Conservation (phyloP, 140 eudicot genomes). For the Erigeron philadelphicus region DNA sequence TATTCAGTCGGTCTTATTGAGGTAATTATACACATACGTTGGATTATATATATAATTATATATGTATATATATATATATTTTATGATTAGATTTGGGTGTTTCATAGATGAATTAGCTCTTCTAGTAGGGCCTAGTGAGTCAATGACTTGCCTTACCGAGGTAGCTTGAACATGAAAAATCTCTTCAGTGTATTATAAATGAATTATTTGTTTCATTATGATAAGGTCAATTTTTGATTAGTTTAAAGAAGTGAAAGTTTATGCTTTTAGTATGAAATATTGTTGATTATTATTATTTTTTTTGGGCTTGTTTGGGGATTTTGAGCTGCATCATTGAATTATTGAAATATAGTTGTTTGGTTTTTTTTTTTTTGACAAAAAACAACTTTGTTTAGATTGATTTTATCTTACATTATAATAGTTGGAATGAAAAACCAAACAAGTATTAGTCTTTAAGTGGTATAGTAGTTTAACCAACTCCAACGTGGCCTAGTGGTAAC, state of each 20-base stretch:
- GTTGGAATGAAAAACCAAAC: neutral
- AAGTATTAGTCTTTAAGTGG: neutral
- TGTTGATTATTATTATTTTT: neutral
- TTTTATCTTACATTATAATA: neutral
- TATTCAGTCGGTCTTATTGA: slow-evolving; percentile 48
- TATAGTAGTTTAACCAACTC: slow-evolving; percentile 2
- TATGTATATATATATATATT: neutral
- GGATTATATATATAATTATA: neutral
- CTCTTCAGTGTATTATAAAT: neutral
- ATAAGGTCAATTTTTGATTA: slow-evolving; percentile 2
- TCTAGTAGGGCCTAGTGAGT: neutral
- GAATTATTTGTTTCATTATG: neutral
- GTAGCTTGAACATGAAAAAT: too few relatives aligned
- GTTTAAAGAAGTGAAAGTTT: slow-evolving; percentile 13
- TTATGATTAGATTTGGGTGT: slow-evolving; percentile 9
- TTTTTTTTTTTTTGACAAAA: too few relatives aligned
- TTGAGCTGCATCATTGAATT: neutral
- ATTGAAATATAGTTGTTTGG: too few relatives aligned
- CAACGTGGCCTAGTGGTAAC: neutral
- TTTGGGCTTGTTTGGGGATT: slow-evolving; percentile 17
- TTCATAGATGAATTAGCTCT: neutral
- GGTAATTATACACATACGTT: slow-evolving; percentile 34
- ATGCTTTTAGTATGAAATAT: neutral
- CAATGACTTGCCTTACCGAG: too few relatives aligned
- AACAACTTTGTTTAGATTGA: neutral